Evolutionary conservation across 1,284 basidiomycete species (phyloP).

Genomic region (Cutaneotrichosporon cutaneum): DNA sequence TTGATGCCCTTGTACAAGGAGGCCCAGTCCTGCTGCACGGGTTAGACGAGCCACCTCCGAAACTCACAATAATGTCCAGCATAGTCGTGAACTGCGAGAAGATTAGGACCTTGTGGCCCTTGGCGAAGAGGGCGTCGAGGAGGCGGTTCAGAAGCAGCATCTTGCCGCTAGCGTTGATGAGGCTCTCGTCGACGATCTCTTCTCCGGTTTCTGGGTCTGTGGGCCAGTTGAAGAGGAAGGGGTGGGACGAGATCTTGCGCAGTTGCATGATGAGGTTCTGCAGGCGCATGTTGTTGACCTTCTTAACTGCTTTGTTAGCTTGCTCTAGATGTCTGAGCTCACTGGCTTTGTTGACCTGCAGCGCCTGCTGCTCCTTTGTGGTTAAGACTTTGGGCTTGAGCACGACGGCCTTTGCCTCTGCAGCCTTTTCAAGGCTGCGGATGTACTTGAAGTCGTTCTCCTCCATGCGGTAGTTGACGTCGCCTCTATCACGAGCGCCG

Average conservation of each 20-base stretch:
- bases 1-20: slow-evolving; percentile 72
- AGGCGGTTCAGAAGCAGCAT: slow-evolving; percentile 93
- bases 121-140: slow-evolving; percentile 75
- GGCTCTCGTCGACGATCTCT: slow-evolving; percentile 66
- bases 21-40: slow-evolving; percentile 71
- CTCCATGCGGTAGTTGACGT: slow-evolving; percentile 57
- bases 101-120: slow-evolving; percentile 84
- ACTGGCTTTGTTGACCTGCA: slow-evolving; percentile 64
- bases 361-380: slow-evolving; percentile 56
- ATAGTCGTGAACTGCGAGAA: slow-evolving; percentile 95
- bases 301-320: slow-evolving; percentile 60
- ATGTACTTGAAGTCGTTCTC: slow-evolving; percentile 70
- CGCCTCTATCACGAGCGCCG: slow-evolving; percentile 31
- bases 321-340: slow-evolving; percentile 37
- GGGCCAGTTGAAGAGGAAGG: slow-evolving; percentile 89
- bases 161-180: slow-evolving; percentile 86
- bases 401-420: background rate
- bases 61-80: slow-evolving; percentile 81
- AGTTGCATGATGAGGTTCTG: slow-evolving; percentile 95
- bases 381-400: slow-evolving; percentile 6
- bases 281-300: slow-evolving; percentile 85
- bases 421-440: slow-evolving; percentile 59
- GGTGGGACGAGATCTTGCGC: slow-evolving; percentile 82
- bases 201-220: slow-evolving; percentile 64
- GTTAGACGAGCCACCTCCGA: background rate